Percentiles rank a stretch among this genome's conserved stretches.
These are phyloP conservation scores for Globisporangium nagaii DNA, from an alignment of 352 stramenopile genomes.

Conservation along the genomic window DNA sequence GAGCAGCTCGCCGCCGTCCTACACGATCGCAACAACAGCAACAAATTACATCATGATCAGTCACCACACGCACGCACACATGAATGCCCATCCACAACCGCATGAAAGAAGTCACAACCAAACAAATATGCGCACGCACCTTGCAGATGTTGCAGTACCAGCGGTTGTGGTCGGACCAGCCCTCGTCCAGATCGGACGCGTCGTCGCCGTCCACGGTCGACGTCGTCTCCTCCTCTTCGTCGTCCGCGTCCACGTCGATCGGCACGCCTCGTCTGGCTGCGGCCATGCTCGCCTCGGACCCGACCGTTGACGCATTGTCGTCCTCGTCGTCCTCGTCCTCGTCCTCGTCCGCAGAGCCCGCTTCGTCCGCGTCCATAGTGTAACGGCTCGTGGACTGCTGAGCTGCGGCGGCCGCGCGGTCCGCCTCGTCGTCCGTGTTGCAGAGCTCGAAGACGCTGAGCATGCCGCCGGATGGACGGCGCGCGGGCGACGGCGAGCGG, in stretches of 20 bases:
- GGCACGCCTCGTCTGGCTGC: conserved; percentile 8
- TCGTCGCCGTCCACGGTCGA: conserved; percentile 30
- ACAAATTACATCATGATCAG: background rate
- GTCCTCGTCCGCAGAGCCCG: conserved; percentile 10
- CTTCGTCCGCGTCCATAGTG: background rate
- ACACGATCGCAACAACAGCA: background rate
- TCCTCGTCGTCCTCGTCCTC: conserved; percentile 22
- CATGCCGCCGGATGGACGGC: conserved; percentile 44
- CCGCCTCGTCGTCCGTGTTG: conserved; percentile 44
- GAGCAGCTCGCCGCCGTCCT: conserved; percentile 79
- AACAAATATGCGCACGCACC: background rate
- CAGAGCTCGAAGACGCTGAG: conserved; percentile 77
- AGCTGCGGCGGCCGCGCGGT: background rate
- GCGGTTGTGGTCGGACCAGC: conserved; percentile 82
- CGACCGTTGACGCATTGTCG: conserved; percentile 11
- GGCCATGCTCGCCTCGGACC: conserved; percentile 6
- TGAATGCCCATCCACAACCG: background rate
- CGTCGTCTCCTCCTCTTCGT: conserved; percentile 21
- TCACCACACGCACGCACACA: background rate
- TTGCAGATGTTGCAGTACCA: conserved; percentile 92
- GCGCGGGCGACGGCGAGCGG: conserved; percentile 6
- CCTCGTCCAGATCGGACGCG: conserved; percentile 39
- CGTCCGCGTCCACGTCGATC: conserved; percentile 25
- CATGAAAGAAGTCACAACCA: no score
- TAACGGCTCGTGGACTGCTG: no score